Percentiles rank a stretch among this genome's conserved stretches.
These are phyloP conservation scores for Cystobasidium ongulense DNA, from an alignment of 768 basidiomycete species.

Conservation along the genomic window DNA sequence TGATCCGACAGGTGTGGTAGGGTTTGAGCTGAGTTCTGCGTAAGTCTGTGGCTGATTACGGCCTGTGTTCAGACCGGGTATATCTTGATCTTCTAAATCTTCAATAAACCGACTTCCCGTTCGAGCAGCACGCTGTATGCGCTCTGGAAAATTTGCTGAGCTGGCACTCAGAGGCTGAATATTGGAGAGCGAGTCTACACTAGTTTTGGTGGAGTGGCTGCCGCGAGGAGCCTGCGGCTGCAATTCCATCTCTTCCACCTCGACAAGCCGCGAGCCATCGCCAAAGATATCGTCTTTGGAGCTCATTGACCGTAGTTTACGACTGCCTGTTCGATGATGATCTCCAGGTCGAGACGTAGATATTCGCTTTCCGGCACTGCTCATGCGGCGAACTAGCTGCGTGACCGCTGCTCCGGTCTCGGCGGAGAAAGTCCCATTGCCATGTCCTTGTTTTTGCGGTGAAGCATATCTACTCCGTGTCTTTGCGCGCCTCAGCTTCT, in stretches of 20 bases:
- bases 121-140: constrained; percentile 27
- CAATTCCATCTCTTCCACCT: constrained; percentile 21
- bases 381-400: constrained; percentile 6
- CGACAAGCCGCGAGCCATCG: neutral
- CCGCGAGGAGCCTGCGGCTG: neutral
- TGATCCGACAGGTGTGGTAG: constrained; percentile 5
- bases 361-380: neutral
- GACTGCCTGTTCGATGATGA: constrained; percentile 9
- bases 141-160: neutral
- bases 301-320: neutral
- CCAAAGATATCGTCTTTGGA: neutral
- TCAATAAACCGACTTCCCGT: constrained; percentile 33
- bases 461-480: constrained; percentile 13
- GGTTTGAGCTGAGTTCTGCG: neutral
- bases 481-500: constrained; percentile 24
- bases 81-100: constrained; percentile 29
- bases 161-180: neutral
- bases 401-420: neutral
- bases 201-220: neutral
- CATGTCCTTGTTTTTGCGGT: neutral
- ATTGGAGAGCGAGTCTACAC: neutral
- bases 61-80: neutral
- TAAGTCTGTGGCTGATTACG: neutral
- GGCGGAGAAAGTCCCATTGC: neutral
- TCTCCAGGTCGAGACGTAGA: neutral